Evolutionary conservation across 2,329 filamentous ascomycete genomes (phyloP).

Genomic region (Cordyceps tenuipes): DNA sequence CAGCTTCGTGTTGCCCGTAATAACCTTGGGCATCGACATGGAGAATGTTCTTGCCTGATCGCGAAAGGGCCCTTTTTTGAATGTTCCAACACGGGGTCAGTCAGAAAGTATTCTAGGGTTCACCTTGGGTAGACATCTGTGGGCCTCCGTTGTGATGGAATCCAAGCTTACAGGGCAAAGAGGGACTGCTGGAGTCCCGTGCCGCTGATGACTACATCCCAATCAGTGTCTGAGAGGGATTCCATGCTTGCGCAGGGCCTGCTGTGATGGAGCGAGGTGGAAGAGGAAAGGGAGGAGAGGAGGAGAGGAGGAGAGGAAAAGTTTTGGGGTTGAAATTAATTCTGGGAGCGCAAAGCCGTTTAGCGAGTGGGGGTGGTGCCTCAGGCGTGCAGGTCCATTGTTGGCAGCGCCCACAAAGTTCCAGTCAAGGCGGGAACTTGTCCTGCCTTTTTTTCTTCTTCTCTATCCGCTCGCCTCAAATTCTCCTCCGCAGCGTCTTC

Average conservation of each 20-base stretch:
- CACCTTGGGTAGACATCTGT: conserved; percentile 10
- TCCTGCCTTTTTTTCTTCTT: conserved; percentile 20
- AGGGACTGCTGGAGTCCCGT: conserved; percentile 73
- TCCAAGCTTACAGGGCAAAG: conserved; percentile 60
- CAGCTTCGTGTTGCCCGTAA: conserved; percentile 81
- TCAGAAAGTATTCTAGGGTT: conserved; percentile 19
- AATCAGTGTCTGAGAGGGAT: conserved; percentile 62
- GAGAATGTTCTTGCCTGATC: conserved; percentile 83
- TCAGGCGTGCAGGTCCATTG: background rate
- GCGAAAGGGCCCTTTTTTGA: conserved; percentile 77
- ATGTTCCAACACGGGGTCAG: conserved; percentile 21
- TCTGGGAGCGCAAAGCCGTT: background rate
- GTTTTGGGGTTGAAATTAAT: conserved; percentile 7
- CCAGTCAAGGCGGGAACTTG: conserved; percentile 1
- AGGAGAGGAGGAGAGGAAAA: conserved; percentile 15
- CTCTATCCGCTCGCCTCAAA: conserved; percentile 32
- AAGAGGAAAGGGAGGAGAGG: conserved; percentile 11
- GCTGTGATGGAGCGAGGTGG: conserved; percentile 7
- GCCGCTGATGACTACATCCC: conserved; percentile 73
- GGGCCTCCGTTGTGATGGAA: conserved; percentile 19
- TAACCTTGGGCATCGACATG: conserved; percentile 83
- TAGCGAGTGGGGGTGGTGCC: conserved; percentile 10
- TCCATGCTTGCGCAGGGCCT: conserved; percentile 48
- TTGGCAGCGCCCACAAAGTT: conserved; percentile 7
- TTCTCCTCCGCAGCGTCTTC: conserved; percentile 14